Conservation (phyloP, 371 early-diverging fungal genomes). For the Mucor irregularis region DNA sequence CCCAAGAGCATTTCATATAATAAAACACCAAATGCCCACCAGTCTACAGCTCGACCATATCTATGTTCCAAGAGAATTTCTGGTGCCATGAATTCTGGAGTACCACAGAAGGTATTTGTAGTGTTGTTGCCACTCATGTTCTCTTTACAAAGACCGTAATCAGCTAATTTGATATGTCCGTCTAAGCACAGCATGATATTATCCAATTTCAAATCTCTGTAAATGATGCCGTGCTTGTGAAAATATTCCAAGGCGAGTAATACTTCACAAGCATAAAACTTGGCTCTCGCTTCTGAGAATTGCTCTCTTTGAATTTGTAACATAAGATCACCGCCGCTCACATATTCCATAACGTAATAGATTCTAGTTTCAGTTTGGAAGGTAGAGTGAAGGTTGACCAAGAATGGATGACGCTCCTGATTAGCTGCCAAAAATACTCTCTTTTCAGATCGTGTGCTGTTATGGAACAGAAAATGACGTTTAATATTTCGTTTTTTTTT, state of each 20-base stretch:
- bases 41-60: conserved; percentile 95
- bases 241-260: conserved; percentile 95
- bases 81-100: conserved; percentile 99
- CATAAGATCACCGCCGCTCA: conserved; percentile 99
- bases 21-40: conserved; percentile 99
- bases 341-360: conserved; percentile 99
- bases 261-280: conserved; percentile 97
- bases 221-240: conserved; percentile 92
- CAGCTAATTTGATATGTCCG: conserved; percentile 98
- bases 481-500: not conserved
- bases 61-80: conserved; percentile 93
- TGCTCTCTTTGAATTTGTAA: conserved; percentile 90
- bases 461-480: not conserved
- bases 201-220: conserved; percentile 98
- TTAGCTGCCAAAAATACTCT: conserved; percentile 90
- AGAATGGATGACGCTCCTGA: conserved; percentile 91
- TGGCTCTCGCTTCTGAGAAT: conserved; percentile 87
- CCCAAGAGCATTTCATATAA: conserved; percentile 98
- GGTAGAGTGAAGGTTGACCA: conserved; percentile 93
- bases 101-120: conserved; percentile 97
- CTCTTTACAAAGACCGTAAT: conserved; percentile 98
- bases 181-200: conserved; percentile 92
- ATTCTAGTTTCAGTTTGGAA: conserved; percentile 94
- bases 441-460: conserved; percentile 89
- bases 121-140: conserved; percentile 81